Evolutionary conservation across 1,284 basidiomycete genomes (phyloP).

Genomic region (Lentinula novae-zelandiae): DNA sequence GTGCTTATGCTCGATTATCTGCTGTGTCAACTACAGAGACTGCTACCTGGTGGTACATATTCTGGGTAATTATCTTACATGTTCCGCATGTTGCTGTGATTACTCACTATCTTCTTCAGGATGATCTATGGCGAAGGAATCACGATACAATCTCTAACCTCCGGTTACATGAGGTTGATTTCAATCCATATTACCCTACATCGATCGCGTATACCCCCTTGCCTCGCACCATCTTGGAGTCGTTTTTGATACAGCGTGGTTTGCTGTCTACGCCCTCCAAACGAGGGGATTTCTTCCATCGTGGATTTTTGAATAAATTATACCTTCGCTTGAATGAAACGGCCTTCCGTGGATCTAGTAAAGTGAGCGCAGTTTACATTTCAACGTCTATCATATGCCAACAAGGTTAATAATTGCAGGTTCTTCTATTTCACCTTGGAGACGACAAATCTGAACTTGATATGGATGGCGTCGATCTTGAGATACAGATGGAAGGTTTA

Average conservation of each 20-base stretch:
- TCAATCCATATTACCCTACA: slow-evolving; percentile 70
- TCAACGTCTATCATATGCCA: background rate
- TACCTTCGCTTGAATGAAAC: slow-evolving; percentile 75
- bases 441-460: slow-evolving; percentile 48
- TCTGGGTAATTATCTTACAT: slow-evolving; percentile 52
- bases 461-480: slow-evolving; percentile 56
- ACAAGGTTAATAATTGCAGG: slow-evolving; percentile 33
- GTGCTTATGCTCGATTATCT: slow-evolving; percentile 56
- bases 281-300: slow-evolving; percentile 55
- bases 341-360: slow-evolving; percentile 53
- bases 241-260: slow-evolving; percentile 62
- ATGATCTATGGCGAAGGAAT: slow-evolving; percentile 72
- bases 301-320: slow-evolving; percentile 72
- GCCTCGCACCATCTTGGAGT: slow-evolving; percentile 61
- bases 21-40: slow-evolving; percentile 50
- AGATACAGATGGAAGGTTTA: slow-evolving; percentile 38
- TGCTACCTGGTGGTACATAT: slow-evolving; percentile 80
- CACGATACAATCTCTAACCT: slow-evolving; percentile 50
- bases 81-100: slow-evolving; percentile 21
- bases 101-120: slow-evolving; percentile 34
- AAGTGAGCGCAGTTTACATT: slow-evolving; percentile 32
- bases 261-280: slow-evolving; percentile 47
- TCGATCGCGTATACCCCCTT: slow-evolving; percentile 78
- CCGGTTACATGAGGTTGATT: slow-evolving; percentile 48
- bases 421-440: slow-evolving; percentile 60